Base-by-base conservation (phyloP, 768 basidiomycete species). In the Pleurotus giganteus region DNA sequence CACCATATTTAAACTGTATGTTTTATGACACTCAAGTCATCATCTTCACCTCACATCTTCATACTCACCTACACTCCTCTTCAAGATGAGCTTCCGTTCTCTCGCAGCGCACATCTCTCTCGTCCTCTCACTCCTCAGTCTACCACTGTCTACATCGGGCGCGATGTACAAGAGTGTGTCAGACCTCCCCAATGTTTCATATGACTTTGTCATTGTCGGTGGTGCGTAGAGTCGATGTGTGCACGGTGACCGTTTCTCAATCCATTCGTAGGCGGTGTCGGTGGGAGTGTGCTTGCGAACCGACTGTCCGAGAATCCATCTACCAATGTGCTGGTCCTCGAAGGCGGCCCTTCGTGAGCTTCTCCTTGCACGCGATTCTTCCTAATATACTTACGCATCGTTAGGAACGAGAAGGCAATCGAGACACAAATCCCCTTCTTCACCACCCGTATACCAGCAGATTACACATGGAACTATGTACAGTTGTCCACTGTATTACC, bases 241-340 rank as follows among this genome's bases (percentile, higher is more conserved):
- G n/a, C n/a, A n/a, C n/a, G n/a, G n/a, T n/a, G n/a, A n/a, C n/a
- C n/a, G n/a, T n/a, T n/a, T n/a, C n/a, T n/a, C n/a, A n/a, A n/a
- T n/a, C n/a, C n/a, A n/a, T n/a, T n/a, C n/a, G n/a, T n/a, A 66
- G 75, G 71, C 27, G 54, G 54, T 9, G 51, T 58, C 52, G 63
- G 63, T 31, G 66, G 67, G 21, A 64, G 61, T 50, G 67, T 66
- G 4, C 47, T 68, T 24, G 67, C 67, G 13, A 65, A 62, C 43
- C 58, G 64, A 8, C 57, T 69, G 19, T 59, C 61, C 7, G 66
- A 69, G 37, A 57, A 61, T 28, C 49, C 57, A 3, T 50, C 37
- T 17, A 54, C 65, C 37, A 54, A 49, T 19, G 66, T 69, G 2
- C 61, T 69, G 11, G 39, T 69, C 11, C 54, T 67, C 47, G 57